Conservation (phyloP, 768 basidiomycete genomes). For the Gloeostereum incarnatum region DNA sequence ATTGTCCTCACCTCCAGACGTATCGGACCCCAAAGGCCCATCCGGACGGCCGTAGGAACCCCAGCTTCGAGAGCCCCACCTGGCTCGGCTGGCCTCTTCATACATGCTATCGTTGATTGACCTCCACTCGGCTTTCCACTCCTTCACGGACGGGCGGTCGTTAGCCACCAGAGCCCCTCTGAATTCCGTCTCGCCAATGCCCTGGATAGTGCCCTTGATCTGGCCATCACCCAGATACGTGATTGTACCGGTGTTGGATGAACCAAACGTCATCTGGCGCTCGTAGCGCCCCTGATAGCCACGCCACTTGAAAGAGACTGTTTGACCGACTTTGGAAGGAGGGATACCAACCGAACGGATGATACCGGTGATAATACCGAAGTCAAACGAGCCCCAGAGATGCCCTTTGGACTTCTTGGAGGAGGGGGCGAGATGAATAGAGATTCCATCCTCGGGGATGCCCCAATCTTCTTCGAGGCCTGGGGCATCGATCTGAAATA, state of each 20-base stretch:
- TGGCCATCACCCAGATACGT: constrained; percentile 14
- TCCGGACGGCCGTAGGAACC: constrained; percentile 10
- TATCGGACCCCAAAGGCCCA: constrained; percentile 9
- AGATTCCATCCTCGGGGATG: background rate
- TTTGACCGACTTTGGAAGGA: constrained; percentile 7
- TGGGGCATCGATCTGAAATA: background rate
- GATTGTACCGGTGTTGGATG: constrained; percentile 11
- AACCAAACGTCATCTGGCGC: constrained; percentile 10
- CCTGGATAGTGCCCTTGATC: constrained; percentile 12
- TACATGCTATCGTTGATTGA: constrained; percentile 11
- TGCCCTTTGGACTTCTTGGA: constrained; percentile 14
- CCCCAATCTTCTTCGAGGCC: background rate
- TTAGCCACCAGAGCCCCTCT: constrained; percentile 10
- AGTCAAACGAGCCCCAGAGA: constrained; percentile 17
- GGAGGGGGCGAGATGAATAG: constrained; percentile 7
- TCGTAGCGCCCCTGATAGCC: constrained; percentile 13
- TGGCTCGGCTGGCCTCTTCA: constrained; percentile 8
- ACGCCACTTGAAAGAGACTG: constrained; percentile 12
- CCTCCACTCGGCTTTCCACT: constrained; percentile 15
- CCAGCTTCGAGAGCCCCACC: constrained; percentile 15
- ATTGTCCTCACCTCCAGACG: background rate
- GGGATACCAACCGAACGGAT: constrained; percentile 11
- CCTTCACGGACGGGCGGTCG: constrained; percentile 6
- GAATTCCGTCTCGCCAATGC: constrained; percentile 12
- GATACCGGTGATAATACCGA: constrained; percentile 15